Evolutionary conservation across 2,329 filamentous ascomycete species (phyloP), one percentile per base, ranked within the genome.

Genomic region (Apiospora malaysiana): DNA sequence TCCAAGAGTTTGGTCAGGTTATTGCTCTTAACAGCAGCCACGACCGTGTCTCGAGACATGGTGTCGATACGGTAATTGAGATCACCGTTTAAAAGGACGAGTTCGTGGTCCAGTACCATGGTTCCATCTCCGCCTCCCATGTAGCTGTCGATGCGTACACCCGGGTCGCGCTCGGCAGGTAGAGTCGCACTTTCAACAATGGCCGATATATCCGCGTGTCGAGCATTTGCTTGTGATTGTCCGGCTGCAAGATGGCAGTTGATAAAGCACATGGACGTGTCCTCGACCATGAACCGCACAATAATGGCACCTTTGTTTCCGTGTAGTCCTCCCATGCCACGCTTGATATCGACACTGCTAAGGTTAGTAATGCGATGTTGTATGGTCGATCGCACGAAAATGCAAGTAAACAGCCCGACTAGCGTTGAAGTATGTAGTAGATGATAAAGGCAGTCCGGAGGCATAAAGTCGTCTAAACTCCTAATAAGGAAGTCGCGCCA

Each of bases 61-160:
- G 95, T 94, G 80, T 99, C 96, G 77, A 99, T 98, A 73, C 96
- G 94, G 81, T 99, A 99, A 82, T 99, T 99, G 68, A 99, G 87
- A 80, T 99, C 96, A 40, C 96, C 96, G 77, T 98, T 98, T 56
- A 98, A 83, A 66, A 99, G 90, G 80, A 95, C 98, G n/a, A 99
- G 92, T 82, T 99, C 96, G 78, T 99, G 96, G 78, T 99, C 96
- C 71, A 98, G 86, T 71, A 99, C 93, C 92, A 98, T 94, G 51
- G 91, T 92, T 8, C 96, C 96, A 79, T 99, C 96, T 63, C 96
- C 96, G n/a, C 96, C 96, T 37, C 94, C 93, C 8, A 94, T 89
- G 78, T 92, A 99, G 73, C 90, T 92, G 79, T 97, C 93, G 47
- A 93, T 87, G 8, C 94, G 89, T 5, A 88, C 85, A 4, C 84